Conservation (phyloP, 306 rosid genomes). For the Senna siamea region DNA sequence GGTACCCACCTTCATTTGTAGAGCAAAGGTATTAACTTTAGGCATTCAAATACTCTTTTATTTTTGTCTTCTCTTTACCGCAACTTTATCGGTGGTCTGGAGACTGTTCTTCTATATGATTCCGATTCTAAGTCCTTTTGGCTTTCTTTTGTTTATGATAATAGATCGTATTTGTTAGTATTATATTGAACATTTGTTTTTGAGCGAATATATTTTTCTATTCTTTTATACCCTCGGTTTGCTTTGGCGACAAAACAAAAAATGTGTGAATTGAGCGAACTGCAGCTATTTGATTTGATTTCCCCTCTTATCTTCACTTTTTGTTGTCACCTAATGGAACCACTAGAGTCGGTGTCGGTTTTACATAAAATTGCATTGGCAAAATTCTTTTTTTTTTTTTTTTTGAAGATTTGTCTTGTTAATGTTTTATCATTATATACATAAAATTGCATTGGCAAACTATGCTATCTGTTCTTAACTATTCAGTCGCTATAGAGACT, state of each 20-base stretch:
- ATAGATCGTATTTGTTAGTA: constrained; percentile 5
- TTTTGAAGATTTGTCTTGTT: neutral
- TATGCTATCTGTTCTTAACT: constrained; percentile 5
- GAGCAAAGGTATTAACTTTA: neutral
- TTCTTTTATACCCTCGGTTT: neutral
- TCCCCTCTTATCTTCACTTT: constrained; percentile 23
- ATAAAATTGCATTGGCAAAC: neutral
- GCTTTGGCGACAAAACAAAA: neutral
- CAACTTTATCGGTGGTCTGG: neutral
- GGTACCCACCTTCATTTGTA: constrained; percentile 9
- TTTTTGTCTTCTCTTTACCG: neutral
- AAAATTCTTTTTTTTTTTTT: neutral
- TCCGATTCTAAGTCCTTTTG: constrained; percentile 15
- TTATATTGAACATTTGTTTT: constrained; percentile 16
- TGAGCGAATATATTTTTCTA: too few species aligned
- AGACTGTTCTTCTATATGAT: constrained; percentile 16
- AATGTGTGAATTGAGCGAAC: neutral
- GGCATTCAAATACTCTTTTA: neutral
- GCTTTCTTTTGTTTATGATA: neutral
- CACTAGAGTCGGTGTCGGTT: neutral
- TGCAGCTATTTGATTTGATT: constrained; percentile 31
- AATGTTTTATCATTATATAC: constrained; percentile 19
- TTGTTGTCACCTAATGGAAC: neutral
- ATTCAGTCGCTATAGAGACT: neutral
- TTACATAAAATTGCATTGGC: neutral